Evolutionary conservation across 768 basidiomycete species (phyloP), one percentile per base, ranked within the genome.

Genomic region (Mycena belliarum): DNA sequence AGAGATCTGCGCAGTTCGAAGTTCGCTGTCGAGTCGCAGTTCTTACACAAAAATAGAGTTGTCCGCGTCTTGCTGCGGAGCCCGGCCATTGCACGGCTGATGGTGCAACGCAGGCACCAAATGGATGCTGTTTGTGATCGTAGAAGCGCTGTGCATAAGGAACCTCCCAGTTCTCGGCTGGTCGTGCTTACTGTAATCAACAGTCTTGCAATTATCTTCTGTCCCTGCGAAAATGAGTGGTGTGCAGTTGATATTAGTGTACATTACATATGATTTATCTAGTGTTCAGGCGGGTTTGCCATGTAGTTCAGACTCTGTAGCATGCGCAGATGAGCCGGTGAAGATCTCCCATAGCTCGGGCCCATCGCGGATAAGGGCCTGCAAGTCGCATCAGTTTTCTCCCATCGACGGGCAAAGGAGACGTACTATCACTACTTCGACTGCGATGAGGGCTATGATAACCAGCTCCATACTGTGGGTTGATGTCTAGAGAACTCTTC

Each of bases 391-490:
- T 15, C 23, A 44, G 47, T 57, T n/a, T 23, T 11, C 21, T n/a
- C 25, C 20, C n/a, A 28, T 26, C 28, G 2, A 32, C 6, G 29
- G 15, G 20, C 20, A 9, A 47, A 28, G 29, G 15, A 26, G 32
- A 75, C 86, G 69, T 66, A 95, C 94, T 48, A 97, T 89, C 65
- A 93, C 78, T n/a, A 95, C 93, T 71, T 96, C 94, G 12, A 97
- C 93, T 0, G 95, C 92, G 66, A 98, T 97, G 47, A 98, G 87
- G 1, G 84, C 81, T 63, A 98, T 98, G 69, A 98, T 98, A 60
- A 98, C 90, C 6, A 96, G 77, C 73, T 98, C 96, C 90, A 98
- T 95, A 2, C 90, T 86, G 67, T 97, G 93, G 3, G 82, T 84
- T 6, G 91, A 92, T 4, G 93, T 91, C 91, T 96, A 65, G 11